Base-by-base conservation (phyloP, 1,284 basidiomycete genomes). In the Moniliella sp. region DNA sequence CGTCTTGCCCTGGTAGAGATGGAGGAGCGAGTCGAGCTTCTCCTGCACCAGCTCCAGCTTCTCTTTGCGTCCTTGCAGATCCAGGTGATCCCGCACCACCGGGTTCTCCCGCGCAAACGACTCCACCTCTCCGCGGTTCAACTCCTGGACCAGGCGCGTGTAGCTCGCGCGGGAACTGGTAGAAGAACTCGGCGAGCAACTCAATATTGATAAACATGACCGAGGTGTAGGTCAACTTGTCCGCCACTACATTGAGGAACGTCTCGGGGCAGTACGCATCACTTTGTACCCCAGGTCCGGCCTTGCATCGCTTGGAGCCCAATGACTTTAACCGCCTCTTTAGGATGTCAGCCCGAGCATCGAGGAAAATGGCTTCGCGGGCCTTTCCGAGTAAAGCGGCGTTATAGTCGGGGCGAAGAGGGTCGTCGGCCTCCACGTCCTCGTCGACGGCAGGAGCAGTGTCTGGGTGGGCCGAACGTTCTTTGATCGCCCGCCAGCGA, bases 111-210 rank as follows among this genome's bases (percentile, higher is more conserved):
- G 69, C 0, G 91, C 88, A 63, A 99, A 99, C 37, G 73, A 71
- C 16, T 75, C 63, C 29, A 93, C 78, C 58, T 88, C 81, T 29
- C 68, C 69, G 3, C 80, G 75, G 55, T 88, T 78, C 28, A 93
- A 69, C 60, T 88, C 78, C 50, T 93, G 91, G 28, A 88, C 69
- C 31, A 99, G 65, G 16, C 83, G 70, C n/a, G 80, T 79, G 60
- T 97, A 97, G 88, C 64, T 94, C 88, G 19, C 86, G 74, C 33
- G 88, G 88, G 67, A 97, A 93, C 76, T 91, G 81, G 58, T 94
- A 93, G 67, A 97, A 94, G 70, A 97, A 99, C 54, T 94, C 84
- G 53, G 86, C 80, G 1, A 97, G 70, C 5, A 97, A 67, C 62
- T 97, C 88, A 30, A 62, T 61, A 37, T 65, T 93, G 68, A 99